Evolutionary conservation across 768 basidiomycete genomes (phyloP).

Genomic region (Austroboletus eburneus): DNA sequence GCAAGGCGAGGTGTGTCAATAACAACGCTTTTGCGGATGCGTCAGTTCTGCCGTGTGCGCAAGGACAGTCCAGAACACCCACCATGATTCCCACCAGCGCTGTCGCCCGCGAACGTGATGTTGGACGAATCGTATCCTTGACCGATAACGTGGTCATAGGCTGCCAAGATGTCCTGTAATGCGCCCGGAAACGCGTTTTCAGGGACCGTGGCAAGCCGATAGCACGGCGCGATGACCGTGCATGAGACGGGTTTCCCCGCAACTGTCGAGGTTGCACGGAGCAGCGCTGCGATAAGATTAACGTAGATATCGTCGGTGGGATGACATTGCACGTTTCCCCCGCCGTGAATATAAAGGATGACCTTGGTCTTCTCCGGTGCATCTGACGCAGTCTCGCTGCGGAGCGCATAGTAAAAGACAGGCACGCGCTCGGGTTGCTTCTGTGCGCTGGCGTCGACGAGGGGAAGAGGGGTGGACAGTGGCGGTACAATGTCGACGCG

Average conservation of each 20-base stretch:
- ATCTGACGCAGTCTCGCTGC: neutral
- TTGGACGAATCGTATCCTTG: slow-evolving; percentile 24
- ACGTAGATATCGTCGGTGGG: slow-evolving; percentile 1
- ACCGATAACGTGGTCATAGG: slow-evolving; percentile 23
- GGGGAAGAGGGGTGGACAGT: neutral
- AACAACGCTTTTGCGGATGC: too few species aligned
- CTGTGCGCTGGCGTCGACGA: neutral
- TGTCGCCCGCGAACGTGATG: slow-evolving; percentile 19
- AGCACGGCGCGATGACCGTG: slow-evolving; percentile 16
- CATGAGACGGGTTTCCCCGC: neutral
- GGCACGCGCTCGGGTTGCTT: slow-evolving; percentile 6
- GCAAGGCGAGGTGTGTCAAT: slow-evolving; percentile 36
- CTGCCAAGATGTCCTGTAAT: slow-evolving; percentile 22
- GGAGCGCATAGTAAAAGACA: slow-evolving; percentile 8
- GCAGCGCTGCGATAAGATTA: neutral
- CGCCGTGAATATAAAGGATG: slow-evolving; percentile 11
- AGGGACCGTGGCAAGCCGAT: slow-evolving; percentile 21
- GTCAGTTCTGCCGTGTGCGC: too few species aligned
- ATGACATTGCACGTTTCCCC: slow-evolving; percentile 5
- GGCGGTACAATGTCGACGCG: slow-evolving; percentile 6
- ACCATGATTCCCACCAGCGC: slow-evolving; percentile 26
- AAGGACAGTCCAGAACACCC: too few species aligned
- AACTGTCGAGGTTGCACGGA: neutral
- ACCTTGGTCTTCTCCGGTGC: slow-evolving; percentile 7
- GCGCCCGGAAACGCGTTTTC: slow-evolving; percentile 23